phyloP scores from a whole-genome alignment of 1,284 basidiomycete species.

The Naganishia liquefaciens region DNA sequence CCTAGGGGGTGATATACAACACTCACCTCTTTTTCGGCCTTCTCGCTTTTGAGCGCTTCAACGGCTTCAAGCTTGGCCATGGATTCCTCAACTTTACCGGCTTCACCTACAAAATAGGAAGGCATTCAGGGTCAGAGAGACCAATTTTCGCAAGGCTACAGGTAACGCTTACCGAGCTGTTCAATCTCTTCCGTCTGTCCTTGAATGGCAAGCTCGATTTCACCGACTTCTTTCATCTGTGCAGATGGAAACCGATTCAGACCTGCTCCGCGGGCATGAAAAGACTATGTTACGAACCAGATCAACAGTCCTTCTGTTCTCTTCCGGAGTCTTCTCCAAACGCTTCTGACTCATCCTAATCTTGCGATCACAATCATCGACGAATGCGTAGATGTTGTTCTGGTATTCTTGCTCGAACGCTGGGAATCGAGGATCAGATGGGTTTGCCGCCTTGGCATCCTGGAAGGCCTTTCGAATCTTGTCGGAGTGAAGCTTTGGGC shows the following conservation, averaged over 20 bases:
- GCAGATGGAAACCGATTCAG: background rate
- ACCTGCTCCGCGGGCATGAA: background rate
- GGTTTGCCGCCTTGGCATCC: conserved; percentile 73
- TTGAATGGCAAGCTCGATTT: conserved; percentile 97
- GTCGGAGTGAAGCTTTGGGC: conserved; percentile 94
- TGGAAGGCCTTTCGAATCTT: conserved; percentile 83
- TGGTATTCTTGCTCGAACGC: conserved; percentile 93
- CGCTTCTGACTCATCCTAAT: conserved; percentile 91
- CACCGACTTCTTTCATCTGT: conserved; percentile 98
- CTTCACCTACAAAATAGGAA: conserved; percentile 65
- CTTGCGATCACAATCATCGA: conserved; percentile 96
- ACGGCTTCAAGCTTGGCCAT: conserved; percentile 97
- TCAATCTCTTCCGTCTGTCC: conserved; percentile 98
- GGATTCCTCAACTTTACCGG: conserved; percentile 97
- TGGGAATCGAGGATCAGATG: conserved; percentile 74
- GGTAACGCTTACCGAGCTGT: conserved; percentile 66
- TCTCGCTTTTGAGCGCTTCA: conserved; percentile 94
- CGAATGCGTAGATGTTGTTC: conserved; percentile 89
- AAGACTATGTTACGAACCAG: conserved; percentile 60
- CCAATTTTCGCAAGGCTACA: conserved; percentile 33
- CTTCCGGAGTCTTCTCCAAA: conserved; percentile 98
- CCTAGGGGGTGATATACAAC: background rate
- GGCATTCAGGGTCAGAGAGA: conserved; percentile 8
- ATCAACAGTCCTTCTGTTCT: conserved; percentile 97
- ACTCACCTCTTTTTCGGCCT: conserved; percentile 87